Evolutionary conservation across 2,329 filamentous ascomycete genomes (phyloP), one percentile per base, ranked within the genome.

Genomic region (Fusarium oligoseptatum): DNA sequence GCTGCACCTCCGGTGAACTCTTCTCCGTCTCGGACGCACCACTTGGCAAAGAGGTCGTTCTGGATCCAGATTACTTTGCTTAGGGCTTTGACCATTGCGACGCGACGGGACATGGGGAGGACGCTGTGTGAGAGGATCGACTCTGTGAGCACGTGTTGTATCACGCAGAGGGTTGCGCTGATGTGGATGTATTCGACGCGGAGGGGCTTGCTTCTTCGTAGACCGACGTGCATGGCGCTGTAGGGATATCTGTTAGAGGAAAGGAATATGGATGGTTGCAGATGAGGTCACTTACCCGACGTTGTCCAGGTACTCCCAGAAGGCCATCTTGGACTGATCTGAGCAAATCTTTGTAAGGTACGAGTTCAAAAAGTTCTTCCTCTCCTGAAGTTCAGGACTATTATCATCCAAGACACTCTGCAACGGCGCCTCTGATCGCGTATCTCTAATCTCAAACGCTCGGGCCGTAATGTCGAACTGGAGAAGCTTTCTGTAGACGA

Each of bases 51-150:
- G 9, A 71, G 66, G n/a, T 71, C 69, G 58, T 71, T 71, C 22
- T 71, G 69, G 41, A 71, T 71, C 69, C 69, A 71, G 57, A 71
- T 71, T 14, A 71, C 69, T 32, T 71, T 71, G 62, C 69, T 71
- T 2, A 71, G 62, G 11, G 69, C 69, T 22, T 71, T 71, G 24
- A 71, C 69, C 69, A 71, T 71, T 15, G 69, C 52, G 3, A 57
- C 50, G 9, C 69, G 12, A n/a, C 60, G 58, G n/a, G 69, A 71
- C 69, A 71, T 68, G 32, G 69, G 69, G 39, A 71, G 66, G 41
- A 58, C 66, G 22, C 62, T 71, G 37, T 71, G 69, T 5, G 69
- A 68, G 14, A 71, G 50, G 27, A 71, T 50, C 1, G 69, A 57
- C 20, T 71, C 69, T 3, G 69, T 68, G 7, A 71, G 37, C 6